A percentile compares a stretch with the other conserved stretches of the same genome.
Evolutionary conservation across 306 rosid species (phyloP).

Genomic region (Prunus fruticosa): DNA sequence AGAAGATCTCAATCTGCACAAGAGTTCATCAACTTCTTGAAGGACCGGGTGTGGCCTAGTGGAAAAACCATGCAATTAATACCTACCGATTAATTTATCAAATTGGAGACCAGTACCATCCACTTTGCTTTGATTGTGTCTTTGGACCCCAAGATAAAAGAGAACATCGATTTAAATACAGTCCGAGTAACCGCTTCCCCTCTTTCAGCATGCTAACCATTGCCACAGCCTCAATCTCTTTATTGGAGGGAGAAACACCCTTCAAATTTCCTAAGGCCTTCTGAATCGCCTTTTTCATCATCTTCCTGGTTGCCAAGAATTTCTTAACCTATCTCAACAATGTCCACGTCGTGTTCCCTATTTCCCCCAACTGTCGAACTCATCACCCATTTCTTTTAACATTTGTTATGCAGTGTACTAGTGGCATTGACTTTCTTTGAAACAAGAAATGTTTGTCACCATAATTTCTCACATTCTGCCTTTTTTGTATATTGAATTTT

Average conservation of each 20-base stretch:
- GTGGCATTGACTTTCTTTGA: slow-evolving; percentile 6
- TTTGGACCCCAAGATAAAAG: no score
- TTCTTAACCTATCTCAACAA: not conserved
- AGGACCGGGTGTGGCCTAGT: no score
- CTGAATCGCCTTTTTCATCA: not conserved
- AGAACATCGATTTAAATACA: no score
- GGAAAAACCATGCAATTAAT: no score
- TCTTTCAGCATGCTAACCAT: slow-evolving; percentile 8
- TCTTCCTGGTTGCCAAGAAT: not conserved
- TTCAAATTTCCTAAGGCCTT: no score
- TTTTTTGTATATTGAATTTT: not conserved
- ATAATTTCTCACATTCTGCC: not conserved
- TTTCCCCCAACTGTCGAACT: not conserved
- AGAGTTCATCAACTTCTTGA: no score
- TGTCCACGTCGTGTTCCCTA: not conserved
- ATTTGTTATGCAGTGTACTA: not conserved
- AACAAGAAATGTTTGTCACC: not conserved
- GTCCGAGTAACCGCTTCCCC: not conserved
- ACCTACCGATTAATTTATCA: no score
- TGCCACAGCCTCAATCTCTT: no score
- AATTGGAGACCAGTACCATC: no score
- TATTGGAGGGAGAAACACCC: no score
- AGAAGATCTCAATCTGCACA: no score
- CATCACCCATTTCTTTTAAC: not conserved
- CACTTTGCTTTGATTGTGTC: no score